phyloP scores from a whole-genome alignment of 768 basidiomycete genomes.

The Boletellus ananas region DNA sequence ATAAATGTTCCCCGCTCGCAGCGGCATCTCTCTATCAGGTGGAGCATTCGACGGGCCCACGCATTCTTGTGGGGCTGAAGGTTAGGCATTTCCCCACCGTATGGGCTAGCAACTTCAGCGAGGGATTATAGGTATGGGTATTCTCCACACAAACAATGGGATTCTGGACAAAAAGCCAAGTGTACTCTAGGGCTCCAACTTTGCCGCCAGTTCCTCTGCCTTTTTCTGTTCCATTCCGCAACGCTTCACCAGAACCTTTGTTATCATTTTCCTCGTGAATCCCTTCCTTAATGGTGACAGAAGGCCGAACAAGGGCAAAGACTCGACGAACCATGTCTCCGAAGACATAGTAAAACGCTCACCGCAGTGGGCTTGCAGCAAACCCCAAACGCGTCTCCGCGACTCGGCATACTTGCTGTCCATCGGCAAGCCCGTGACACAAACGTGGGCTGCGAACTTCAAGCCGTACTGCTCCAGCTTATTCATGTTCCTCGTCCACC shows the following conservation, averaged over 20 bases:
- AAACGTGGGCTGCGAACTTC: background rate
- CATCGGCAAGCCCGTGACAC: background rate
- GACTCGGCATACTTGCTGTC: background rate
- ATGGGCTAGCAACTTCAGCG: no score
- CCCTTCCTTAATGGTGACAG: background rate
- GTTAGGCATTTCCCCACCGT: no score
- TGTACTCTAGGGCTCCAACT: background rate
- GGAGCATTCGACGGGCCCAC: no score
- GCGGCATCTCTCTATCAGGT: no score
- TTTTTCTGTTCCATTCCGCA: background rate
- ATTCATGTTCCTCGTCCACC: conserved; percentile 1
- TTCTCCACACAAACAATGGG: no score
- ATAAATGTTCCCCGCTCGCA: no score
- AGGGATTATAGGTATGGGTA: no score
- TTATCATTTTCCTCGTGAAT: background rate
- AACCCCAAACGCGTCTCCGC: background rate
- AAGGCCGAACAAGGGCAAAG: background rate
- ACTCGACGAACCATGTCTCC: background rate
- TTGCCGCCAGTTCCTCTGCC: background rate
- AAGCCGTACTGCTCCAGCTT: background rate
- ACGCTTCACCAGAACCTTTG: background rate
- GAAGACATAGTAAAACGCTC: conserved; percentile 2
- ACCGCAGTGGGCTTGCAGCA: conserved; percentile 1
- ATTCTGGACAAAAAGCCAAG: no score
- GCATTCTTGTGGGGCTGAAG: no score